phyloP scores from a whole-genome alignment of 768 basidiomycete species.

The Mycena maculata region DNA sequence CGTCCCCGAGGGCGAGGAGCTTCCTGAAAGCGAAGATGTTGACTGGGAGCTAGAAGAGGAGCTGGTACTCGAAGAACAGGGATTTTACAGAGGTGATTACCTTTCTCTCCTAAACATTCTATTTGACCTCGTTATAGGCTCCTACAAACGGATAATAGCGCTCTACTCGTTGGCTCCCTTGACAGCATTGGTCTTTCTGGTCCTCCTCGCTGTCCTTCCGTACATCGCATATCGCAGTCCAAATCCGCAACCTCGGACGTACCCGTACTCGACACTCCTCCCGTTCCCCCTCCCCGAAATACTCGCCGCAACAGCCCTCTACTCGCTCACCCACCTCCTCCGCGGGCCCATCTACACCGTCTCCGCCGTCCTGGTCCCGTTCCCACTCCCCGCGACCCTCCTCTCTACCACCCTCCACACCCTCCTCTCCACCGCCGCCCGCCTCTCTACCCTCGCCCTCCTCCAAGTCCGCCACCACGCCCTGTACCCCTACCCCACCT shows the following conservation, averaged over 20 bases:
- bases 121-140: constrained; percentile 56
- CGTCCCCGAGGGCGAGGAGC: constrained; percentile 52
- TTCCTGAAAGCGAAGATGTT: constrained; percentile 48
- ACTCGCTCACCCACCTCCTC: constrained; percentile 67
- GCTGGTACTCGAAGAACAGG: constrained; percentile 59
- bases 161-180: constrained; percentile 72
- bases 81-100: constrained; percentile 60
- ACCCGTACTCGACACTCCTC: constrained; percentile 61
- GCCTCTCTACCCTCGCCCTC: constrained; percentile 64
- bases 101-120: background rate
- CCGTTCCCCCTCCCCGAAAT: constrained; percentile 76
- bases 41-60: constrained; percentile 49
- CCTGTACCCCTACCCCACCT: constrained; percentile 58
- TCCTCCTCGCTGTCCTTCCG: constrained; percentile 63
- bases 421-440: constrained; percentile 63
- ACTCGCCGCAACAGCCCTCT: constrained; percentile 69
- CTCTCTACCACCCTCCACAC: constrained; percentile 60
- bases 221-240: constrained; percentile 58
- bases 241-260: constrained; percentile 40
- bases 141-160: constrained; percentile 66
- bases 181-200: constrained; percentile 61
- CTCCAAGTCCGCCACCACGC: constrained; percentile 62
- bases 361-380: constrained; percentile 42
- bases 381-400: constrained; percentile 47
- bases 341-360: constrained; percentile 59